phyloP scores from a whole-genome alignment of 192 early-diverging fungal species.

The Backusella tuberculispora region DNA sequence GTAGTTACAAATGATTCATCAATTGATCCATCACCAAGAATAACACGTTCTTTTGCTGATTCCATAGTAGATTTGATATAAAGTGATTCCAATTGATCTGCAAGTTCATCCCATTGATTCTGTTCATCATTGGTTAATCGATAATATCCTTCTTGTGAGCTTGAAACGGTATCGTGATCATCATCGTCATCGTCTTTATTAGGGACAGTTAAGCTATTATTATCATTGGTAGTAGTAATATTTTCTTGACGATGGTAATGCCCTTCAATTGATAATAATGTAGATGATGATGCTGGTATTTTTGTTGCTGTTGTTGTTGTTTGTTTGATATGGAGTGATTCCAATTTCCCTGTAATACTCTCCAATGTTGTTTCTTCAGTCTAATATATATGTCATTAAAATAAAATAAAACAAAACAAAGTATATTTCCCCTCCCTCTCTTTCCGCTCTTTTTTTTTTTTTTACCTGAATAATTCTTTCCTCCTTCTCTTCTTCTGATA shows the following conservation, averaged over 20 bases:
- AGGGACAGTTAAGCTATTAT: neutral
- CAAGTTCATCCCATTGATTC: neutral
- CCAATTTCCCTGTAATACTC: neutral
- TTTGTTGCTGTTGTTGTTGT: neutral
- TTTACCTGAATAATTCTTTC: neutral
- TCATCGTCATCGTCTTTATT: neutral
- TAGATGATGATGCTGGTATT: neutral
- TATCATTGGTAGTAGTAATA: neutral
- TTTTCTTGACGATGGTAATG: neutral
- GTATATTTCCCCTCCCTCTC: neutral
- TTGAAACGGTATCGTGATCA: neutral
- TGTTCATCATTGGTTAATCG: neutral
- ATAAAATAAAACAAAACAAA: neutral
- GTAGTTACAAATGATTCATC: neutral
- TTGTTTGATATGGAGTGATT: neutral
- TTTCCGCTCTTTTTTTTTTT: neutral
- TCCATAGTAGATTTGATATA: conserved; percentile 10
- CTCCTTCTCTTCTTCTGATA: neutral
- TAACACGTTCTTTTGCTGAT: neutral
- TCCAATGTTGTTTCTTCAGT: neutral
- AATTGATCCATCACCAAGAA: neutral
- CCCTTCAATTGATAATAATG: neutral
- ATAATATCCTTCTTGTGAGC: neutral
- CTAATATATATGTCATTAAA: neutral
- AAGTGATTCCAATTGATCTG: neutral